Evolutionary conservation across 306 rosid species (phyloP), one percentile per base, ranked within the genome.

Genomic region (Ammopiptanthus mongolicus): DNA sequence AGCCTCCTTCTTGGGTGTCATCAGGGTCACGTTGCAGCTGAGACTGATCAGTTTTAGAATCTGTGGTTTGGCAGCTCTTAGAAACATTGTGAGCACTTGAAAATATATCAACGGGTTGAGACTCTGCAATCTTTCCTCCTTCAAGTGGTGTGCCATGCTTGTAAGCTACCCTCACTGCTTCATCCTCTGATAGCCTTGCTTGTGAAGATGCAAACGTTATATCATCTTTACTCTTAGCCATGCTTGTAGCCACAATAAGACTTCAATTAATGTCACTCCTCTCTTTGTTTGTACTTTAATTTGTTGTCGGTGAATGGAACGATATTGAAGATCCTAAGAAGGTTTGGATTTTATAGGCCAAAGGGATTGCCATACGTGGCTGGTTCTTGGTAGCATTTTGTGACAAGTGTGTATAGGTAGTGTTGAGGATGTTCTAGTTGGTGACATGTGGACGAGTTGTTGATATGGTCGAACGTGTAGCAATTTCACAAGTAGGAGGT

Each of bases 111-210:
- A 92, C 69, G 0, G 80, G 76, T 37, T 90, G 81, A 42, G 91
- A 87, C 1, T 90, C 89, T 8, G 88, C 87, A 17, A 90, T 87
- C 66, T 79, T 92, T 0, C 93, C 96, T 14, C 71, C 96, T 85
- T 90, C 94, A 37, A 87, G 86, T 31, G 97, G 96, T 0, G 86
- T 83, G 3, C 87, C 92, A 68, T 85, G 87, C 78, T 74, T 78
- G 79, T 88, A 82, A 1, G 44, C 83, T 11, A 86, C 87, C n/a
- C 89, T 88, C 48, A 77, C 7, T 3, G 78, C 84, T 77, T 90
- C 92, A 28, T 92, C 92, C 17, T 82, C 91, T 5, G 75, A 46
- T 44, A 81, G 34, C 68, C 77, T 85, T 11, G 91, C 88, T n/a
- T 90, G 96, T 52, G 89, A 9, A 31, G 91, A 84, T 57, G 39